Conservation (phyloP, 495 filamentous ascomycete species). For the Penicillium desertorum region DNA sequence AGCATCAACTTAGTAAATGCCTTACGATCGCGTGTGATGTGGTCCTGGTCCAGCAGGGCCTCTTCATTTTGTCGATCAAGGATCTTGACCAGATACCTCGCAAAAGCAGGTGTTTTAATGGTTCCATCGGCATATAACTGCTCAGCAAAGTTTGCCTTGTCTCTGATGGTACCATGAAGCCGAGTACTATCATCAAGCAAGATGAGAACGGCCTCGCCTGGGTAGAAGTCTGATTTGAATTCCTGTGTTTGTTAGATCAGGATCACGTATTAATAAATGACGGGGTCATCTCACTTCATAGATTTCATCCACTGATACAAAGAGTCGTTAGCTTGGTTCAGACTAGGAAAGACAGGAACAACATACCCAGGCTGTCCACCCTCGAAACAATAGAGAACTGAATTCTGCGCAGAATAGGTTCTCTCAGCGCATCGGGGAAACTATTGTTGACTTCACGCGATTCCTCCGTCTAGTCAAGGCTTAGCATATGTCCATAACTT, state of each 20-base stretch:
- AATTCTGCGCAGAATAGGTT: constrained; percentile 82
- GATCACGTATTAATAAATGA: neutral
- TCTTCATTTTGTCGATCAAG: constrained; percentile 69
- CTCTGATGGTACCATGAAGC: constrained; percentile 73
- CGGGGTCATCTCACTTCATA: constrained; percentile 53
- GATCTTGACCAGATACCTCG: constrained; percentile 78
- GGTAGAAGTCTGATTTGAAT: constrained; percentile 92
- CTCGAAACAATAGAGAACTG: constrained; percentile 90
- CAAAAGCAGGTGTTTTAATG: constrained; percentile 62
- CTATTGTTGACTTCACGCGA: constrained; percentile 85
- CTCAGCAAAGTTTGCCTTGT: constrained; percentile 78
- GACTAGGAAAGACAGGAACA: neutral
- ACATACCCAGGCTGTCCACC: constrained; percentile 82
- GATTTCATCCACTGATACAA: constrained; percentile 58
- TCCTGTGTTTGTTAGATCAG: constrained; percentile 58
- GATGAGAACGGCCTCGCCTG: constrained; percentile 81
- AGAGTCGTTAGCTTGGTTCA: constrained; percentile 24
- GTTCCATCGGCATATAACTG: constrained; percentile 63
- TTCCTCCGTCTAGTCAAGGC: constrained; percentile 63
- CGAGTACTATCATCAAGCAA: constrained; percentile 67
- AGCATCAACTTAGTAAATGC: constrained; percentile 95
- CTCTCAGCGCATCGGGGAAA: constrained; percentile 89
- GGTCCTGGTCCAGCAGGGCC: constrained; percentile 73
- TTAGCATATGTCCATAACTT: constrained; percentile 8
- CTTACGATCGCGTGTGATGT: constrained; percentile 84